These are phyloP conservation scores for Russula sp. DNA, from an alignment of 768 basidiomycete genomes.

Conservation along the genomic window DNA sequence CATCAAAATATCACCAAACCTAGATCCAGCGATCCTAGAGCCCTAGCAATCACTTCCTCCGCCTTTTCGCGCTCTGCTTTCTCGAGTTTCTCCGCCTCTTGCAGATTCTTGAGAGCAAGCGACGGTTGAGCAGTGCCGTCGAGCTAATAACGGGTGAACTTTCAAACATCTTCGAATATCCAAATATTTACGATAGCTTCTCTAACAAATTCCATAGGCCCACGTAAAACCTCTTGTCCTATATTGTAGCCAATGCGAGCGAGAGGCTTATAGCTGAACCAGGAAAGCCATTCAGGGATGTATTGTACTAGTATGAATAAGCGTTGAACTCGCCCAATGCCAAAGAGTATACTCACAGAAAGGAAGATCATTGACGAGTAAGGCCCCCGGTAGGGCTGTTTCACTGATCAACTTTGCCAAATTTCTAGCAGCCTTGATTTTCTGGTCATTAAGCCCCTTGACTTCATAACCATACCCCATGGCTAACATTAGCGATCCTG, in stretches of 20 bases:
- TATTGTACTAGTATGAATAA: constrained; percentile 5
- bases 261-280: constrained; percentile 20
- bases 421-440: not conserved
- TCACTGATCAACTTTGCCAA: not conserved
- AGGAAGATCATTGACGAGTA: constrained; percentile 15
- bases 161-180: not conserved
- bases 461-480: constrained; percentile 20
- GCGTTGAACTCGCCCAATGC: too few relatives aligned
- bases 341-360: not conserved
- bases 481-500: constrained; percentile 4
- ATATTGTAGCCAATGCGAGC: not conserved
- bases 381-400: not conserved
- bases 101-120: constrained; percentile 11
- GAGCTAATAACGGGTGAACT: not conserved
- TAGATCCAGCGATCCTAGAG: constrained; percentile 16
- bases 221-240: constrained; percentile 1
- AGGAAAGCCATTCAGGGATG: constrained; percentile 17
- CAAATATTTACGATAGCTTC: constrained; percentile 2
- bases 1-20: not conserved
- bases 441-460: not conserved
- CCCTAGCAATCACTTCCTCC: not conserved
- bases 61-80: constrained; percentile 1
- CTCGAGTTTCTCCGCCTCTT: constrained; percentile 6
- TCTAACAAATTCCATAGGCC: constrained; percentile 2
- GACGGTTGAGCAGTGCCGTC: constrained; percentile 14